Conservation (phyloP, 495 filamentous ascomycete genomes). For the Wilcoxina mikolae region DNA sequence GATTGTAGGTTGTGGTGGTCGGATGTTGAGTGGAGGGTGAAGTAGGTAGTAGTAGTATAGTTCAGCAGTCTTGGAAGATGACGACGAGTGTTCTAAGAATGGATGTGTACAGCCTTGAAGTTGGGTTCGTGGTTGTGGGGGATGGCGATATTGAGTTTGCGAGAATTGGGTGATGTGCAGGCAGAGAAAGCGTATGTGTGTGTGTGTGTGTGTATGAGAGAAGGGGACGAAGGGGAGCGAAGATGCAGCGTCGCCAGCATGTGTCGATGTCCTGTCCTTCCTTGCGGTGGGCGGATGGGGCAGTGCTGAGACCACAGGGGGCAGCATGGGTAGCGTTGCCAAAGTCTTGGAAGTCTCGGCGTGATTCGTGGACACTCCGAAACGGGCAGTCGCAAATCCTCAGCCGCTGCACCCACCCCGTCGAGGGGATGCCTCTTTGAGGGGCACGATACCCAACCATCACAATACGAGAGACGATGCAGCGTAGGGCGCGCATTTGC, state of each 20-base stretch:
- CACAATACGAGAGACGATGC: too few species aligned
- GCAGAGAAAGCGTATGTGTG: too few species aligned
- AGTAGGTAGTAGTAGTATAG: not conserved
- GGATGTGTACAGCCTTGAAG: not conserved
- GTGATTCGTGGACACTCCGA: conserved; percentile 1
- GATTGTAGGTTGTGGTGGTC: too few species aligned
- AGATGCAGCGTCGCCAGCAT: not conserved
- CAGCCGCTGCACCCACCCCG: not conserved
- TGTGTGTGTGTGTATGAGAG: too few species aligned
- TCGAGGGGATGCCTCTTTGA: too few species aligned
- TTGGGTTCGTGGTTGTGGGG: not conserved
- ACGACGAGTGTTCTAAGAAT: not conserved
- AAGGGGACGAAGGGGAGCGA: too few species aligned
- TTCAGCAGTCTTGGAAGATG: conserved; percentile 1
- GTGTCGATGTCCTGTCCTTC: not conserved
- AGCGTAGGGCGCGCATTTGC: too few species aligned
- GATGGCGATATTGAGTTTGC: too few species aligned
- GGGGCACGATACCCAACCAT: too few species aligned
- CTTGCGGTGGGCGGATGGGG: not conserved
- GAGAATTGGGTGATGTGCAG: too few species aligned
- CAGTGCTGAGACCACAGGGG: not conserved
- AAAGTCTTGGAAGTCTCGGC: not conserved
- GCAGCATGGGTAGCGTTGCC: not conserved
- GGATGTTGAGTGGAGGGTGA: too few species aligned
- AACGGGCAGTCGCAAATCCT: not conserved